phyloP scores from a whole-genome alignment of 805 yeast genomes.

The Lipomyces mesembrius region DNA sequence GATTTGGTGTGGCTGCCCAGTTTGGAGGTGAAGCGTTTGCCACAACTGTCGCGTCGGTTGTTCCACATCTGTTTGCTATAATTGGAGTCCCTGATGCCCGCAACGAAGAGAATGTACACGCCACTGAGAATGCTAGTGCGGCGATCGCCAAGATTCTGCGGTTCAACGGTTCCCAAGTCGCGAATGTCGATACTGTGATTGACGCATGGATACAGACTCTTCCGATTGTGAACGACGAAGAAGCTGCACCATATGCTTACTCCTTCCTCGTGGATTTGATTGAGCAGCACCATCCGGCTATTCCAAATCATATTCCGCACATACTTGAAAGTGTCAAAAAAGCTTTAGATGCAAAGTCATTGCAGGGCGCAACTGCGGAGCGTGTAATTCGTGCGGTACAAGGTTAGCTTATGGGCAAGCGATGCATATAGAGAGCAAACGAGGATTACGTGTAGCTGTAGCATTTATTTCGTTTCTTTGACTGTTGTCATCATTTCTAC shows the following conservation, averaged over 20 bases:
- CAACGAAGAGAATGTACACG: slow-evolving; percentile 79
- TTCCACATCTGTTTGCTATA: slow-evolving; percentile 75
- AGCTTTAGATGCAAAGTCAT: slow-evolving; percentile 28
- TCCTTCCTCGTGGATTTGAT: slow-evolving; percentile 74
- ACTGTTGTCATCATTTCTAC: background rate
- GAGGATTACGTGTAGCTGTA: background rate
- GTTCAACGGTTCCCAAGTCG: slow-evolving; percentile 53
- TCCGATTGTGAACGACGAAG: slow-evolving; percentile 82
- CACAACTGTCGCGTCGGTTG: slow-evolving; percentile 67
- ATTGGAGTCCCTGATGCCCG: slow-evolving; percentile 78
- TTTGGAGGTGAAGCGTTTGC: slow-evolving; percentile 68
- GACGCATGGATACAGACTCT: slow-evolving; percentile 79
- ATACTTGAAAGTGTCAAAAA: slow-evolving; percentile 27
- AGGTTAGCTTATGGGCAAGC: background rate
- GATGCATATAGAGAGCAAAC: background rate
- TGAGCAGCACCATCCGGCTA: slow-evolving; percentile 64
- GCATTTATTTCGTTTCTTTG: background rate
- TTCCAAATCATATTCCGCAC: slow-evolving; percentile 56
- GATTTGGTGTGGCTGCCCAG: slow-evolving; percentile 86
- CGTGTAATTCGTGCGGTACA: slow-evolving; percentile 32
- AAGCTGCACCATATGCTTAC: slow-evolving; percentile 86
- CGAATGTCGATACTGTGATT: slow-evolving; percentile 59
- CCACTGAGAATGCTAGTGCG: slow-evolving; percentile 84
- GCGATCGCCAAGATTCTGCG: slow-evolving; percentile 85
- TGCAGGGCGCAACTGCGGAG: slow-evolving; percentile 36